These are phyloP conservation scores for Pelargonium myrrhifolium DNA, from an alignment of 441 rosid species.

Conservation along the genomic window DNA sequence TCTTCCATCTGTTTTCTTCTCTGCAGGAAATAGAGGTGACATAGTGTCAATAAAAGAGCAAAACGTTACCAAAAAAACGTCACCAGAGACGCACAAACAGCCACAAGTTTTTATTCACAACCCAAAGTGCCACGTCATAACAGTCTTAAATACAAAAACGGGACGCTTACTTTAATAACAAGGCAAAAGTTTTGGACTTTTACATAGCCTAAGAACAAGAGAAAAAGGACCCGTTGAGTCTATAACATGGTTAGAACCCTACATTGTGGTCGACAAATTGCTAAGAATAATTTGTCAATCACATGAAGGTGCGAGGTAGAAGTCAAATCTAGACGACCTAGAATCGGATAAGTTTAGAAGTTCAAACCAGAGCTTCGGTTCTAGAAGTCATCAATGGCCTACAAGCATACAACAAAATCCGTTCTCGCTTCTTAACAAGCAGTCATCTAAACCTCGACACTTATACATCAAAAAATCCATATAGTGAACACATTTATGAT, in stretches of 20 bases:
- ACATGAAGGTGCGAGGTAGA: neutral
- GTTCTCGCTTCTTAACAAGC: neutral
- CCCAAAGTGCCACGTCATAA: no score
- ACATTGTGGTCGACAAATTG: neutral
- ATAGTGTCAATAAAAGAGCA: conserved; percentile 20
- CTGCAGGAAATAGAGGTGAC: conserved; percentile 30
- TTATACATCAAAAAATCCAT: neutral
- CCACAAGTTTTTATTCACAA: no score
- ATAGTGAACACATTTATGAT: neutral
- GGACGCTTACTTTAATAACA: no score
- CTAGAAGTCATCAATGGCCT: neutral
- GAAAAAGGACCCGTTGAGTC: no score
- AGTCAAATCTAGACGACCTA: neutral
- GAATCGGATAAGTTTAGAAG: neutral
- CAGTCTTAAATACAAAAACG: no score
- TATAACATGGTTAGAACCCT: neutral
- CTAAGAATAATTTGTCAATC: neutral
- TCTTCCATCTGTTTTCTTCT: conserved; percentile 76
- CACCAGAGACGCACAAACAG: neutral
- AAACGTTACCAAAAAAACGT: no score
- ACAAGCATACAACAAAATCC: neutral
- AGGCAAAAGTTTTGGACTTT: no score
- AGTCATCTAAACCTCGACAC: neutral
- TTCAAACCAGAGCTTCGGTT: neutral
- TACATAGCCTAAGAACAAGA: no score